A percentile compares a stretch with the other conserved stretches of the same genome.
Conservation (phyloP, 169 alveolate species). For the Eimeria necatrix region DNA sequence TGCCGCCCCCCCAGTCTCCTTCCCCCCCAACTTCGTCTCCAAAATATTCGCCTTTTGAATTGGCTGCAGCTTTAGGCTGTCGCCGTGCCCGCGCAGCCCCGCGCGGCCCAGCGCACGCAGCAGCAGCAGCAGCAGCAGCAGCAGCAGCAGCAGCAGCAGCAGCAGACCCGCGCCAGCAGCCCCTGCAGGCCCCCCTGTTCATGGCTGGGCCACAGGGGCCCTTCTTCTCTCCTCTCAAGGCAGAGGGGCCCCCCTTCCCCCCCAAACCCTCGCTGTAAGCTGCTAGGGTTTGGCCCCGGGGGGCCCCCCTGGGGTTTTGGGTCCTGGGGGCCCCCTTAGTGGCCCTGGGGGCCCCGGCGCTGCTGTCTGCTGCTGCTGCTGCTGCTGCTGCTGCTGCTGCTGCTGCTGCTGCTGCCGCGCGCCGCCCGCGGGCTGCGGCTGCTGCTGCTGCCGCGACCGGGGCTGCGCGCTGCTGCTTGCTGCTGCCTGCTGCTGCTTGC, state of each 20-base stretch:
- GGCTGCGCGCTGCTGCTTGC: too few relatives aligned
- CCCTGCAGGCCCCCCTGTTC: neutral
- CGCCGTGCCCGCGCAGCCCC: neutral
- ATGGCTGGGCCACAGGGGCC: too few relatives aligned
- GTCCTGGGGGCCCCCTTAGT: neutral
- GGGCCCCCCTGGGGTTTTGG: neutral
- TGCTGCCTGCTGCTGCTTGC: too few relatives aligned
- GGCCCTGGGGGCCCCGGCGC: neutral
- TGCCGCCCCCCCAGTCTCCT: neutral
- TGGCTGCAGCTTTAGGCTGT: neutral
- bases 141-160: neutral
- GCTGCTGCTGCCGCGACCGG: neutral
- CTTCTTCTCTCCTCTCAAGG: too few relatives aligned
- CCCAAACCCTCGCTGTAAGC: neutral
- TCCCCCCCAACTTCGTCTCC: neutral
- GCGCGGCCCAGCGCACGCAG: neutral
- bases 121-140: conserved; percentile 1
- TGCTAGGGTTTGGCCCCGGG: neutral
- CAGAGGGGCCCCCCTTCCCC: neutral
- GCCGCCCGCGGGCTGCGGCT: neutral
- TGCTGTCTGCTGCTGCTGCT: neutral
- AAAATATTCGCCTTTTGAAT: too few relatives aligned
- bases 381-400: conserved; percentile 25
- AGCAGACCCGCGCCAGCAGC: neutral
- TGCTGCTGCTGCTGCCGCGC: conserved; percentile 7